Evolutionary conservation across 2,329 filamentous ascomycete species (phyloP).

Genomic region (Pseudogymnoascus sp.): DNA sequence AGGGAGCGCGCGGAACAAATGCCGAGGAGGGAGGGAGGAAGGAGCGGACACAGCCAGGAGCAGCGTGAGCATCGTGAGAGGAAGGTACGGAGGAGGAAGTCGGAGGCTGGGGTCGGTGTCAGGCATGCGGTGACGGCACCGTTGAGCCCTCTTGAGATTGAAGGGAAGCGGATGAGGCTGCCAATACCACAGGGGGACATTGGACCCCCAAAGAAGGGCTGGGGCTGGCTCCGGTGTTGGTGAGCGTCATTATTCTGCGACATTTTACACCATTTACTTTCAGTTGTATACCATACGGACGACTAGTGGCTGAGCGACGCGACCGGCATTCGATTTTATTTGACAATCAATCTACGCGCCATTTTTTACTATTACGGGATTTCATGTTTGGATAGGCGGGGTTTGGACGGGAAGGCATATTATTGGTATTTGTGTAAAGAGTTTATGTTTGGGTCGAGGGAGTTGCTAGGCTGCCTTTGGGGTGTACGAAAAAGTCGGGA

Average conservation of each 20-base stretch:
- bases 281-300: not conserved
- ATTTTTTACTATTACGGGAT: not conserved
- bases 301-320: not conserved
- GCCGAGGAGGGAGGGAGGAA: slow-evolving; percentile 5
- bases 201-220: not conserved
- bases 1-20: slow-evolving; percentile 9
- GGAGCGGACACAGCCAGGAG: slow-evolving; percentile 7
- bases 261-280: slow-evolving; percentile 1
- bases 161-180: slow-evolving; percentile 17
- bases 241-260: not conserved
- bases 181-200: not conserved
- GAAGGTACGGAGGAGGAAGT: slow-evolving; percentile 7
- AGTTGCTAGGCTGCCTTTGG: too few relatives aligned
- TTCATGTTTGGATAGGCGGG: not conserved
- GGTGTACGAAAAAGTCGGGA: not conserved
- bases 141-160: slow-evolving; percentile 24
- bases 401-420: not conserved
- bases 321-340: not conserved
- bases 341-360: not conserved
- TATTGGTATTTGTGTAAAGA: not conserved
- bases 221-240: slow-evolving; percentile 13
- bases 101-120: slow-evolving; percentile 17
- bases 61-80: slow-evolving; percentile 10
- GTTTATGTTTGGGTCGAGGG: not conserved
- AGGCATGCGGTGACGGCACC: slow-evolving; percentile 25